Evolutionary conservation across 371 early-diverging fungal species (phyloP).

Genomic region (Zopfochytrium polystomum): DNA sequence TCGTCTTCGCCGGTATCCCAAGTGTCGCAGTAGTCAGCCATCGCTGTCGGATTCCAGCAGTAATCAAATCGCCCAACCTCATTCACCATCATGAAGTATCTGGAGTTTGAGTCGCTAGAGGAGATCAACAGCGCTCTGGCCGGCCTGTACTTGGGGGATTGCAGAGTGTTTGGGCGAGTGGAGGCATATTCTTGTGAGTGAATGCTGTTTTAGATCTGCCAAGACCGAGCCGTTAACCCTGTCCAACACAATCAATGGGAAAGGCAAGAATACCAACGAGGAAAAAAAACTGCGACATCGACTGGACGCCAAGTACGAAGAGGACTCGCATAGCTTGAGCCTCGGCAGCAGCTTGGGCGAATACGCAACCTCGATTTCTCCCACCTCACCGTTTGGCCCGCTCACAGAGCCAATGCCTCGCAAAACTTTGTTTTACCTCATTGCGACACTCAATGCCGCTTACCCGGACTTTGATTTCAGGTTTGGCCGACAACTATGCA

Average conservation of each 20-base stretch:
- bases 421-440: constrained; percentile 84
- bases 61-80: too few species aligned
- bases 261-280: constrained; percentile 83
- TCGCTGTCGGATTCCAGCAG: too few species aligned
- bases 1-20: too few species aligned
- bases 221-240: too few species aligned
- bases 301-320: constrained; percentile 72
- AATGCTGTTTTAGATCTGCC: too few species aligned
- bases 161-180: constrained; percentile 66
- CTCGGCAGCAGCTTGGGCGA: background rate
- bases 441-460: constrained; percentile 88
- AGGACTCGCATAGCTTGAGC: constrained; percentile 37
- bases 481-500: constrained; percentile 25
- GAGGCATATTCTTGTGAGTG: constrained; percentile 50
- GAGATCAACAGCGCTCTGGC: constrained; percentile 57
- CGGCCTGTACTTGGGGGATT: constrained; percentile 57
- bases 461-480: constrained; percentile 94
- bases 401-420: constrained; percentile 54
- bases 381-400: constrained; percentile 81
- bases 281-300: constrained; percentile 85
- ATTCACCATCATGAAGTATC: constrained; percentile 70
- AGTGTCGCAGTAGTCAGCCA: too few species aligned
- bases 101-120: constrained; percentile 54
- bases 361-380: constrained; percentile 41
- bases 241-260: too few species aligned